Evolutionary conservation across 2,329 filamentous ascomycete species (phyloP).

Genomic region (Aspergillus ruber): DNA sequence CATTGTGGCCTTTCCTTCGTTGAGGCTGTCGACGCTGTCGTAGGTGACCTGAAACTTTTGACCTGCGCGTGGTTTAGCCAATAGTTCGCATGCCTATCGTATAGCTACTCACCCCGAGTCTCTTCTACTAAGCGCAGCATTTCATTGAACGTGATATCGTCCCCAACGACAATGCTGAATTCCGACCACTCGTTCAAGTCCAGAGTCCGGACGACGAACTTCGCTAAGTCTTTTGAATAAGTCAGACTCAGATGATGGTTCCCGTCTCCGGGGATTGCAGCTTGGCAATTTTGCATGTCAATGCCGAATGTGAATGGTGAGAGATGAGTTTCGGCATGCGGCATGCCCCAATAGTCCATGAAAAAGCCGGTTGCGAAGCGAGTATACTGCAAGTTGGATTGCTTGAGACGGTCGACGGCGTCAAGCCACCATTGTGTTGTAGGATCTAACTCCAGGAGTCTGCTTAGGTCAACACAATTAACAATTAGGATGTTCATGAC

Average conservation of each 20-base stretch:
- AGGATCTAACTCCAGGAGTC: conserved; percentile 21
- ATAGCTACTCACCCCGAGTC: conserved; percentile 29
- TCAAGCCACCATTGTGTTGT: conserved; percentile 26
- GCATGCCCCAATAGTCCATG: conserved; percentile 42
- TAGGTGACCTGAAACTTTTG: conserved; percentile 31
- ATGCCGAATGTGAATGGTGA: conserved; percentile 36
- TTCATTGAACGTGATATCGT: conserved; percentile 41
- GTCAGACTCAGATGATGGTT: conserved; percentile 42
- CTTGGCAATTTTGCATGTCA: conserved; percentile 40
- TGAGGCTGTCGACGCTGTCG: conserved; percentile 27
- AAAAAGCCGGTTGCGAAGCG: conserved; percentile 39
- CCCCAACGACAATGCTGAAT: conserved; percentile 31
- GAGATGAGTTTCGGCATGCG: conserved; percentile 34
- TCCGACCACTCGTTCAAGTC: conserved; percentile 42
- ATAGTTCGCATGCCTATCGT: not conserved
- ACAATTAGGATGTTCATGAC: not conserved
- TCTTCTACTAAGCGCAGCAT: conserved; percentile 40
- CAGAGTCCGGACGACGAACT: conserved; percentile 39
- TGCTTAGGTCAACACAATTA: conserved; percentile 3
- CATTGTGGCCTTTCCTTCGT: conserved; percentile 29
- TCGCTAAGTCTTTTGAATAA: conserved; percentile 45
- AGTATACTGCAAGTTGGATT: conserved; percentile 34
- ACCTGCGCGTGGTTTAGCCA: conserved; percentile 9
- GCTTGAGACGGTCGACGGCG: conserved; percentile 22
- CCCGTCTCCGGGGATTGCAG: conserved; percentile 47